Evolutionary conservation across 1,284 basidiomycete species (phyloP), one percentile per base, ranked within the genome.

Genomic region (Amylostereum chailletii): DNA sequence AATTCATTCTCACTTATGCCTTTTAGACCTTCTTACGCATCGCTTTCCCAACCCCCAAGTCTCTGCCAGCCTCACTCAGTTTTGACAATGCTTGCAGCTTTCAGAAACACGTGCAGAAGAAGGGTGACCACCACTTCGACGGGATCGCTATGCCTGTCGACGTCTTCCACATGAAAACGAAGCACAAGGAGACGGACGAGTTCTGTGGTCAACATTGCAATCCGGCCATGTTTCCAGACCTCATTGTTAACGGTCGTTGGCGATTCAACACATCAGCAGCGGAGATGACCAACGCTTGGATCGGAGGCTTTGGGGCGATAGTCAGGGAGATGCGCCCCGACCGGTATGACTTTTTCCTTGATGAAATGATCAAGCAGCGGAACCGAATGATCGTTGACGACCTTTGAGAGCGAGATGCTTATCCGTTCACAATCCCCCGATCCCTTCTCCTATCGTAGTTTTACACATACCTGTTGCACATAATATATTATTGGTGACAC

Each of bases 131-230:
- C 2, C 51, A 57, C 32, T 60, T 60, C 10, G 45, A 57, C 4
- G 5, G 51, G 4, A 48, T 54, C 6, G 58, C 51, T 3, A 53
- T 66, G 11, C 56, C 64, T 0, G 65, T 68, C 2, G 62, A 68
- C 48, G 62, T 64, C 0, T 69, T 67, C 38, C 67, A 69, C 50
- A 61, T 58, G 49, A 59, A 53, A 34, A 55, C 46, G 27, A 70
- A 70, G 50, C 68, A 69, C 56, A 64, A 62, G 47, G 57, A 62
- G 27, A 46, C 42, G 0, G 60, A 64, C 48, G 31, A 34, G 1
- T 62, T 54, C 34, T 70, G 65, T 42, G 49, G 57, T 2, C 7
- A 52, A 7, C 48, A 66, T 46, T 69, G 68, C 51, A 69, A 65
- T 53, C 64, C 66, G 0, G 47, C 53, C 0, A 4, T 34, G 0